Conservation (phyloP, 163 green algal species). For the Trebouxia gelatinosa region DNA sequence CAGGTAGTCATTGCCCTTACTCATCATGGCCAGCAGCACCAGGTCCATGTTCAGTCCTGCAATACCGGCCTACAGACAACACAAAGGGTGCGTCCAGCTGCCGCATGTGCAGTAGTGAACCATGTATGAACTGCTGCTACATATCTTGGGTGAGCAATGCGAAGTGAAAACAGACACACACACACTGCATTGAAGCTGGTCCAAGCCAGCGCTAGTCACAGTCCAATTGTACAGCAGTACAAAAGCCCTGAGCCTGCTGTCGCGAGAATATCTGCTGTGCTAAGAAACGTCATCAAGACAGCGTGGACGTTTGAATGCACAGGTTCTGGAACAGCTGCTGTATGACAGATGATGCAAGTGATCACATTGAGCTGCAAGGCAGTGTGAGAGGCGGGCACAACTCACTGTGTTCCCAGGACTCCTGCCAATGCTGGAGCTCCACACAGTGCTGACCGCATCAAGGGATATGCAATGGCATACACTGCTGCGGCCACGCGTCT, state of each 20-base stretch:
- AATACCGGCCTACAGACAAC: neutral
- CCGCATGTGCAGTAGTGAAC: neutral
- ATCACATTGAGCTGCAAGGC: neutral
- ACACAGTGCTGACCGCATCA: neutral
- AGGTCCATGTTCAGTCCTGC: slow-evolving; percentile 58
- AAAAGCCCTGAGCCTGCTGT: too few relatives aligned
- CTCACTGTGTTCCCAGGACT: neutral
- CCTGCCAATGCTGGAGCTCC: neutral
- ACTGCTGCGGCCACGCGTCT: neutral
- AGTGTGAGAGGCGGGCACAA: neutral
- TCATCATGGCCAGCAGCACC: slow-evolving; percentile 66
- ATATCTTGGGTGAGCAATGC: neutral
- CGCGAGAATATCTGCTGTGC: too few relatives aligned
- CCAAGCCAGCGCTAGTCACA: neutral
- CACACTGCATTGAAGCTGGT: neutral
- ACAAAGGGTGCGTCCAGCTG: neutral
- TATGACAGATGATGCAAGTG: neutral
- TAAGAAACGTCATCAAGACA: too few relatives aligned
- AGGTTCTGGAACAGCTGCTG: neutral
- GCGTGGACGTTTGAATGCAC: neutral
- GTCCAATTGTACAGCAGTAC: neutral
- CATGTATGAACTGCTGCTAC: neutral
- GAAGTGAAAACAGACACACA: neutral
- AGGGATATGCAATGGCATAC: neutral
- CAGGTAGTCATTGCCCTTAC: slow-evolving; percentile 83